Percentiles rank a stretch among this genome's conserved stretches.
Evolutionary conservation across 345 rosid genomes (phyloP).

Genomic region (Hypericum perforatum): DNA sequence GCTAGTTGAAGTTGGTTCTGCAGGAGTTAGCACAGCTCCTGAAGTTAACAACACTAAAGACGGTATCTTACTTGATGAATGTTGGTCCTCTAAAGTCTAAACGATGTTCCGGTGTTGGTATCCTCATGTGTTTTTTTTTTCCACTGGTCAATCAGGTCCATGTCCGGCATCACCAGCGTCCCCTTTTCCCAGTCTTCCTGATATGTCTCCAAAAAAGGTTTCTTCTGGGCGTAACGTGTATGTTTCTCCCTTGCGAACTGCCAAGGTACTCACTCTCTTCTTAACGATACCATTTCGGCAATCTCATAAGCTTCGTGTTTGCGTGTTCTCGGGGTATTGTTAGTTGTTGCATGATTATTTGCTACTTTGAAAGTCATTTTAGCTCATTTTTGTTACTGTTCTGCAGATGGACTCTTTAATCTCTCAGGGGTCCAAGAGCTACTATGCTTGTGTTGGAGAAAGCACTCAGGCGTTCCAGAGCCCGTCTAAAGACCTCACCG

Average conservation of each 20-base stretch:
- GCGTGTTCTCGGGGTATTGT: neutral
- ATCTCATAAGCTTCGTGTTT: too few species aligned
- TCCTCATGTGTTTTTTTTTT: conserved; percentile 11
- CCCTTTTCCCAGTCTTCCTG: conserved; percentile 81
- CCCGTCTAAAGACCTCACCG: conserved; percentile 93
- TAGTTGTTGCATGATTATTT: neutral
- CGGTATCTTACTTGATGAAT: conserved; percentile 29
- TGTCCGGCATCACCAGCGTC: conserved; percentile 85
- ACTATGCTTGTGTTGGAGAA: conserved; percentile 97
- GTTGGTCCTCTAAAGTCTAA: neutral
- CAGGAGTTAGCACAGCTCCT: conserved; percentile 30
- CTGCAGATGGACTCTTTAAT: conserved; percentile 91
- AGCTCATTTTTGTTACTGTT: conserved; percentile 1
- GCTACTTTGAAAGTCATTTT: neutral
- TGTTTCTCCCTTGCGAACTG: conserved; percentile 86
- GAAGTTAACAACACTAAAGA: conserved; percentile 48
- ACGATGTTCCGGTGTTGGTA: conserved; percentile 6
- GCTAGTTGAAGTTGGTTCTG: conserved; percentile 74
- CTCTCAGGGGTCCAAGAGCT: conserved; percentile 77
- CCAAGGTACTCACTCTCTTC: conserved; percentile 50
- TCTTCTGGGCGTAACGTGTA: conserved; percentile 83
- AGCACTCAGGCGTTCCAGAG: conserved; percentile 94
- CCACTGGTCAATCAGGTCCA: conserved; percentile 37
- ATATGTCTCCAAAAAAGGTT: conserved; percentile 95
- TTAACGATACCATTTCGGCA: neutral